phyloP scores from a whole-genome alignment of 2,329 filamentous ascomycete genomes.

The Trichoderma citrinoviride region DNA sequence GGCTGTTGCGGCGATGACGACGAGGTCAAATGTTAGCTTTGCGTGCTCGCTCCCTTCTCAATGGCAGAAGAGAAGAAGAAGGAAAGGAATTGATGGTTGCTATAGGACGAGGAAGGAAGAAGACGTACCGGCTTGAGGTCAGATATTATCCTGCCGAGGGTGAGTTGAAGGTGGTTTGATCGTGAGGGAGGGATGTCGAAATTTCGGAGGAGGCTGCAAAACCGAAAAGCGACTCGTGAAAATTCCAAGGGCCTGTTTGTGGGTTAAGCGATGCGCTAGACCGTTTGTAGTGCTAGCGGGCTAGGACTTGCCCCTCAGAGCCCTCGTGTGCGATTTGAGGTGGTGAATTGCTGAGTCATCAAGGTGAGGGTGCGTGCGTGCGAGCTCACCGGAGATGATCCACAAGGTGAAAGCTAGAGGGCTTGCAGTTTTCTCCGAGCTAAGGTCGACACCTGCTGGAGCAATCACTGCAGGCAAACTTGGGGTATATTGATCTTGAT shows the following conservation, averaged over 20 bases:
- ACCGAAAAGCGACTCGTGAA: slow-evolving; percentile 36
- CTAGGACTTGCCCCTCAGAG: slow-evolving; percentile 35
- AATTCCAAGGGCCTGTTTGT: slow-evolving; percentile 37
- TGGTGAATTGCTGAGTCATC: slow-evolving; percentile 30
- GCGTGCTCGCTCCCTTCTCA: not conserved
- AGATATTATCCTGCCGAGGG: slow-evolving; percentile 36
- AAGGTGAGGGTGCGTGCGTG: not conserved
- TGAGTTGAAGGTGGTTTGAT: slow-evolving; percentile 35
- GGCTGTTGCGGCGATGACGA: slow-evolving; percentile 38
- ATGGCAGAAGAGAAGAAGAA: not conserved
- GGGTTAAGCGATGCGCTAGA: slow-evolving; percentile 40
- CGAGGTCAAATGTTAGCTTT: slow-evolving; percentile 10
- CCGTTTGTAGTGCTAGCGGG: slow-evolving; percentile 27
- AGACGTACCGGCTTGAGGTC: slow-evolving; percentile 40
- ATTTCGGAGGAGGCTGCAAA: slow-evolving; percentile 28
- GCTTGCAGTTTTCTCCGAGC: no score
- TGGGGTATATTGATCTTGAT: not conserved
- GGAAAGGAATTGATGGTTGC: not conserved
- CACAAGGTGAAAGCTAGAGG: not conserved
- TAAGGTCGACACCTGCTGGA: no score
- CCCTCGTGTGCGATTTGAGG: slow-evolving; percentile 27
- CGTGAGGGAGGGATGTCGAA: slow-evolving; percentile 33
- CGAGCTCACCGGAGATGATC: not conserved
- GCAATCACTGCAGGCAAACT: not conserved
- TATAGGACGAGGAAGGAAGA: not conserved